phyloP scores from a whole-genome alignment of 2,329 filamentous ascomycete genomes.

The Xylaria sp. region DNA sequence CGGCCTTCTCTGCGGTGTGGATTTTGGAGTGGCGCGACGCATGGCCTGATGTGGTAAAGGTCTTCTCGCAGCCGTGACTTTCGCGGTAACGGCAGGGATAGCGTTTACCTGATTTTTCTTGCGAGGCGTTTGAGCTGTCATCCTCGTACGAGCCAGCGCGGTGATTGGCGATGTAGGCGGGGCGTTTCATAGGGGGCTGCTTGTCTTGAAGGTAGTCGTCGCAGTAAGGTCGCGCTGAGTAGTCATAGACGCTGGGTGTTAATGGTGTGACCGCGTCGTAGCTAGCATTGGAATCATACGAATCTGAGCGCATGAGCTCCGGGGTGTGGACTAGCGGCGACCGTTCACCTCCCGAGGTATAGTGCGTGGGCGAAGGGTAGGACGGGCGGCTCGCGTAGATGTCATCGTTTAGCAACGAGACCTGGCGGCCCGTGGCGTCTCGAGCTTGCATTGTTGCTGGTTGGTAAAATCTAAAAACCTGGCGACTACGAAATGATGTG shows the following conservation, averaged over 20 bases:
- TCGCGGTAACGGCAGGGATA: slow-evolving; percentile 80
- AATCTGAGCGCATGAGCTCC: slow-evolving; percentile 68
- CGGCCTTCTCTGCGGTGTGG: slow-evolving; percentile 82
- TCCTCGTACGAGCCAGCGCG: slow-evolving; percentile 63
- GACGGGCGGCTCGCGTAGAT: slow-evolving; percentile 49
- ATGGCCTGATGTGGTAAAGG: slow-evolving; percentile 85
- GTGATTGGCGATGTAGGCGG: slow-evolving; percentile 56
- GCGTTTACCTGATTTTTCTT: slow-evolving; percentile 68
- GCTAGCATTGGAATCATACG: slow-evolving; percentile 69
- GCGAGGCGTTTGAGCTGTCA: slow-evolving; percentile 57
- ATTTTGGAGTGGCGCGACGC: slow-evolving; percentile 88
- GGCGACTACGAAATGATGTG: slow-evolving; percentile 9
- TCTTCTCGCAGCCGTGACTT: slow-evolving; percentile 77
- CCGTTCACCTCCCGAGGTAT: slow-evolving; percentile 51
- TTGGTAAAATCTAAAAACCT: background rate
- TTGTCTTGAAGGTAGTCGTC: slow-evolving; percentile 51
- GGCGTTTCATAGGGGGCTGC: slow-evolving; percentile 53
- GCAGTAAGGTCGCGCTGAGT: slow-evolving; percentile 52
- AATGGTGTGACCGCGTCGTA: slow-evolving; percentile 65
- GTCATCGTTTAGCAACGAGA: slow-evolving; percentile 70
- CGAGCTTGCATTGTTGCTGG: slow-evolving; percentile 61
- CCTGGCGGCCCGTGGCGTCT: slow-evolving; percentile 66
- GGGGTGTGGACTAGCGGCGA: slow-evolving; percentile 64
- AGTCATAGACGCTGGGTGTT: slow-evolving; percentile 62
- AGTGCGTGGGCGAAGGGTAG: slow-evolving; percentile 53